Base-by-base conservation (phyloP, 2,329 filamentous ascomycete genomes). In the Fusarium drepaniforme region DNA sequence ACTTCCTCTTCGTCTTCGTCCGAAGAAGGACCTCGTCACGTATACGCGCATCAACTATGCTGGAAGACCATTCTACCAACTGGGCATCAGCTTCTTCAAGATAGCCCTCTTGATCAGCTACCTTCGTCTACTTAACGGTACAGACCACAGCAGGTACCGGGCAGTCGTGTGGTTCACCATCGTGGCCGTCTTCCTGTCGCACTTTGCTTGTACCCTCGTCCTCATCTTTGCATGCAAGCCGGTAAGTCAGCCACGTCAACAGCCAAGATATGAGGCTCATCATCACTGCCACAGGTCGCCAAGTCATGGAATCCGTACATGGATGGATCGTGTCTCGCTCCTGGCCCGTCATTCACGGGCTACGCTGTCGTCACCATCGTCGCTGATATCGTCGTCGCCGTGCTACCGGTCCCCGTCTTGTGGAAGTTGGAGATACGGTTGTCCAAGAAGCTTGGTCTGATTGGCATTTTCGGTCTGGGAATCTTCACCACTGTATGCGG, bases 81-180 rank as follows among this genome's bases (percentile, higher is more conserved):
- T 88, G 9, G 88, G 88, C 42, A 88, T 90, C 77, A 86, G 86
- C 69, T 88, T 88, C 67, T 90, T 90, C 84, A 90, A 90, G 76
- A 85, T 89, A 33, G 87, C 88, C 0, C 81, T 90, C 3, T 81
- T 88, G 67, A 85, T 89, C 74, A 88, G 86, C 71, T 90, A 89
- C 72, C 79, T 89, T 21, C 85, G 87, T 8, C 83, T 90, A 3
- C 81, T 90, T 38, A 84, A 85, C 49, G 85, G 86, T 1, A 89
- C 87, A 0, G 84, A 85, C 30, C 86, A 87, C 62, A 81, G 75
- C 25, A 53, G 72, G 0, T 90, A 89, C 60, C 83, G 86, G 3
- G 74, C 78, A 2, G 66, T 86, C 4, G 86, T 90, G 15, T 88
- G 84, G 83, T 53, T 78, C 5, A 82, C 85, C 59, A 87, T 88